Evolutionary conservation across 306 rosid genomes (phyloP).

Genomic region (Cicer arietinum): DNA sequence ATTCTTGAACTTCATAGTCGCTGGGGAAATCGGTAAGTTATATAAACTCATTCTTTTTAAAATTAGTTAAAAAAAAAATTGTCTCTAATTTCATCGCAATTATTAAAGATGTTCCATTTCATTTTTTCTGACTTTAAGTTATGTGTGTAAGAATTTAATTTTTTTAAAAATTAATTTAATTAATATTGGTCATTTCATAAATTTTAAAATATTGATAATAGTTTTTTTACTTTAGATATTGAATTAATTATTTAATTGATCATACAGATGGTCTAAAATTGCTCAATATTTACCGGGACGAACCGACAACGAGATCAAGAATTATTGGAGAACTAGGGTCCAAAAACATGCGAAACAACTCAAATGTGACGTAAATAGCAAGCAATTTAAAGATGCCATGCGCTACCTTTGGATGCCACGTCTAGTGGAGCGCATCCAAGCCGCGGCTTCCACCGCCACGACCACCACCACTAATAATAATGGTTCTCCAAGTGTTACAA

Average conservation of each 20-base stretch:
- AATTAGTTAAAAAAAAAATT: background rate
- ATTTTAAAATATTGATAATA: background rate
- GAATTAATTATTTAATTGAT: background rate
- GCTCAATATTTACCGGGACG: conserved; percentile 93
- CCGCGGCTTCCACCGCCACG: conserved; percentile 52
- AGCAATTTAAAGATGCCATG: conserved; percentile 97
- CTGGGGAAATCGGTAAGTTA: conserved; percentile 81
- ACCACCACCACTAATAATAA: conserved; percentile 4
- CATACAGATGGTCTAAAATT: conserved; percentile 86
- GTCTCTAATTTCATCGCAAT: background rate
- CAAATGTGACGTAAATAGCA: conserved; percentile 97
- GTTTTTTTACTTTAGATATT: background rate
- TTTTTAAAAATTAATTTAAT: background rate
- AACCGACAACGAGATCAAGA: conserved; percentile 91
- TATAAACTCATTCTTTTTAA: background rate
- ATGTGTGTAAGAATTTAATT: background rate
- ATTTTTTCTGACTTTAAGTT: background rate
- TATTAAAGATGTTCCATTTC: background rate
- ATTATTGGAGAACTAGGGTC: conserved; percentile 95
- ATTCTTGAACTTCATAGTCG: conserved; percentile 97
- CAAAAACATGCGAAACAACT: conserved; percentile 98
- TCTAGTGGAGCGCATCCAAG: conserved; percentile 87
- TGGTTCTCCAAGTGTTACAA: conserved; percentile 17
- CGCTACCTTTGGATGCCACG: conserved; percentile 98
- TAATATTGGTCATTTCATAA: background rate